Evolutionary conservation across 2,329 filamentous ascomycete species (phyloP), one percentile per base, ranked within the genome.

Genomic region (Penicillium oxalicum): DNA sequence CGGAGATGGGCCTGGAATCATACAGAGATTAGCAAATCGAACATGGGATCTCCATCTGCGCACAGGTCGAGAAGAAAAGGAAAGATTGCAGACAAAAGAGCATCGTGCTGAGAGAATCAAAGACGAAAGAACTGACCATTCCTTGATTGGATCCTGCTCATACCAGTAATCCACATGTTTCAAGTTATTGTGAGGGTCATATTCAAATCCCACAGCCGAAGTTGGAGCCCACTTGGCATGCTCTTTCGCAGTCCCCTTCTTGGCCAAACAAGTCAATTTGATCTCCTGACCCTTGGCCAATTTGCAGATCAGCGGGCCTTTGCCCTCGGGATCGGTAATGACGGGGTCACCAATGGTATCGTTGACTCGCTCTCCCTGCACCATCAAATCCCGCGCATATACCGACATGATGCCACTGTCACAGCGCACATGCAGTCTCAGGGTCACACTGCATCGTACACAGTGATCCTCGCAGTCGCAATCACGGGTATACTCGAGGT

Each of bases 171-270:
- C 88, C 48, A 93, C 78, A 71, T 98, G 93, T 57, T 85, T 82
- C 57, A 98, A 76, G 73, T 95, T 96, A 74, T 98, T 98, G 70
- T 94, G 87, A 52, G 93, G 93, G 68, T 98, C 93, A 70, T 98
- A 98, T 71, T 98, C 93, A 67, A 98, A 98, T 25, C 89, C 91
- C 36, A 98, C 84, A 3, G 93, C 93, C 36, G 90, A 81, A 33
- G 88, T 91, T 2, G 93, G 91, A 62, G 89, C 87, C 93, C 93
- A 98, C 71, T 98, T 98, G 8, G 93, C 88, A 71, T 98, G 93
- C 70, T 98, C 93, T 77, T 98, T 98, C 34, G 91, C 91, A 56
- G 97, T 97, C 1, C 93, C 93, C 78, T 97, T 97, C 78, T 95
- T 96, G 44, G 91, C 93, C 57, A 96, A 87, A 66, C 91, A 97